These are phyloP conservation scores for Ampelomyces quisqualis DNA, from an alignment of 2,329 filamentous ascomycete genomes.

Conservation along the genomic window DNA sequence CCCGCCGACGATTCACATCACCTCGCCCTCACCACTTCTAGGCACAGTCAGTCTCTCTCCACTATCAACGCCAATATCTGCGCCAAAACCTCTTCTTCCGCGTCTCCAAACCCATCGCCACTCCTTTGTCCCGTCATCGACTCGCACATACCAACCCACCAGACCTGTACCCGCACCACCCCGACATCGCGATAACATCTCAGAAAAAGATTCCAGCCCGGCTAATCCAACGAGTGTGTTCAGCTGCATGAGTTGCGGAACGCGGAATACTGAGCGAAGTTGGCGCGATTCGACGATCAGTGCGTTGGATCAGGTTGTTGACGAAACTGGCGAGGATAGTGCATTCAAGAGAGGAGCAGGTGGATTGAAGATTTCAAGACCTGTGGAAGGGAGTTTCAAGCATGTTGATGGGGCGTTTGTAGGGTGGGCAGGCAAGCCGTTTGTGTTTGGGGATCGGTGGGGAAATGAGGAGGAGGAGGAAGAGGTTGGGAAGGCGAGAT, in stretches of 20 bases:
- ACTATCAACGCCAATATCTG: no score
- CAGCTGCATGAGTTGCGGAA: background rate
- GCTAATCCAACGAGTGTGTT: background rate
- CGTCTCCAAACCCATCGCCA: background rate
- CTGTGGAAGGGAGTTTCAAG: background rate
- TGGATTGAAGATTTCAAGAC: background rate
- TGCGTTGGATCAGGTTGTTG: background rate
- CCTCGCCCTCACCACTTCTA: background rate
- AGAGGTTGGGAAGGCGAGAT: background rate
- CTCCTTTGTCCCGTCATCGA: no score
- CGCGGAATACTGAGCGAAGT: background rate
- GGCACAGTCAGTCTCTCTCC: background rate
- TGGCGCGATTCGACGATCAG: background rate
- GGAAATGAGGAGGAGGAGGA: background rate
- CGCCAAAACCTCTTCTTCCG: background rate
- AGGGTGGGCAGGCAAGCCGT: background rate
- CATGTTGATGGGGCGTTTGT: constrained; percentile 1
- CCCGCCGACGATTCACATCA: background rate
- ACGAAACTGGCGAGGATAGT: background rate
- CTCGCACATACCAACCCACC: background rate
- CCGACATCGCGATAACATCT: no score
- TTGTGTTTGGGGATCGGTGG: background rate
- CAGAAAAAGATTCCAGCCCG: background rate
- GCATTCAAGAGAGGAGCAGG: background rate
- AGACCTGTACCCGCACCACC: background rate